Evolutionary conservation across 495 filamentous ascomycete species (phyloP).

Genomic region (Darksidea phi): DNA sequence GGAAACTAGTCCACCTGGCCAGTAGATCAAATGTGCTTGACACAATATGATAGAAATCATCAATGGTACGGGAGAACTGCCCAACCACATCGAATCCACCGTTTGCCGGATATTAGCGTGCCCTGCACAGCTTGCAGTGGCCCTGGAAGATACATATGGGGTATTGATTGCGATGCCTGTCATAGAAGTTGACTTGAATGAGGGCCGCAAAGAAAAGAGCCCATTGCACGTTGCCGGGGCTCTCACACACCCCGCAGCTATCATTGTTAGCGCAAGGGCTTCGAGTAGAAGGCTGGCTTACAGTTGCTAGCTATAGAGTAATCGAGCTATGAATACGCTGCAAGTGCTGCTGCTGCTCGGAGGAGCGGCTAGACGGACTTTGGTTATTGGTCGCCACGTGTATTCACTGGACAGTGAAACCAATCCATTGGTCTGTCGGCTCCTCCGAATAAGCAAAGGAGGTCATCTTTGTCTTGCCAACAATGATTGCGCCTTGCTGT

Average conservation of each 20-base stretch:
- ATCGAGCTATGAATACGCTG: slow-evolving; percentile 14
- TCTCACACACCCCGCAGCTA: background rate
- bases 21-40: background rate
- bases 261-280: background rate
- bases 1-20: background rate
- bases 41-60: background rate
- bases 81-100: background rate
- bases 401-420: slow-evolving; percentile 8
- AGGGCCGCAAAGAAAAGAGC: background rate
- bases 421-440: background rate
- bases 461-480: slow-evolving; percentile 16
- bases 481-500: slow-evolving; percentile 4
- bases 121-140: too few relatives aligned
- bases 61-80: background rate
- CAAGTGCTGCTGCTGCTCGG: slow-evolving; percentile 6
- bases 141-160: background rate
- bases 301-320: slow-evolving; percentile 6
- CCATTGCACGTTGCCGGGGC: background rate
- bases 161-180: background rate
- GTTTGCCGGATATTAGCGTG: background rate
- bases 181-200: slow-evolving; percentile 1
- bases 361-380: background rate
- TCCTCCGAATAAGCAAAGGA: background rate
- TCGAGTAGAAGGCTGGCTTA: background rate
- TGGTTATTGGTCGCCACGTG: slow-evolving; percentile 24